Evolutionary conservation across 805 yeast species (phyloP).

Genomic region (Lipomyces spencermartinsiae): DNA sequence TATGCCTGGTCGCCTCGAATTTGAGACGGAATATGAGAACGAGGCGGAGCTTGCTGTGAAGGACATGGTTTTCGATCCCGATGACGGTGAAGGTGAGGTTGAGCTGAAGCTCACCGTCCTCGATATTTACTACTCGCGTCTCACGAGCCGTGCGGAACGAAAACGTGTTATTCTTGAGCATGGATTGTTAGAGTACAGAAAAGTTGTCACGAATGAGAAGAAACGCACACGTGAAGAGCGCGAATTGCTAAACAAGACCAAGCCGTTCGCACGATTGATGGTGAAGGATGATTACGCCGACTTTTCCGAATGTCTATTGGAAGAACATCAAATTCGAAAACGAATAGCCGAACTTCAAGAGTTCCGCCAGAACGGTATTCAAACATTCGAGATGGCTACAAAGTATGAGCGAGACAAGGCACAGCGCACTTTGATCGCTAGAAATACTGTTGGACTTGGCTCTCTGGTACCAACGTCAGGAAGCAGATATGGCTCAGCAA

Average conservation of each 20-base stretch:
- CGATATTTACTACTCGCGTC: conserved; percentile 86
- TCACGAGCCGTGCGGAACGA: conserved; percentile 91
- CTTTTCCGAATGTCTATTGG: conserved; percentile 73
- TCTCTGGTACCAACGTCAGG: conserved; percentile 24
- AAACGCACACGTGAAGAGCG: conserved; percentile 87
- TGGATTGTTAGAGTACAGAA: conserved; percentile 81
- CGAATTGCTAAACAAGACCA: conserved; percentile 74
- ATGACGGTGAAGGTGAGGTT: conserved; percentile 85
- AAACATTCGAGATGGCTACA: conserved; percentile 78
- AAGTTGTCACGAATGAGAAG: conserved; percentile 81
- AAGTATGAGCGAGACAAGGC: conserved; percentile 89
- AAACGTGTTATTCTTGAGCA: conserved; percentile 82
- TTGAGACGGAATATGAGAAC: conserved; percentile 94
- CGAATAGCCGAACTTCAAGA: conserved; percentile 90
- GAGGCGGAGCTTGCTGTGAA: conserved; percentile 95
- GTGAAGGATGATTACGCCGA: conserved; percentile 79
- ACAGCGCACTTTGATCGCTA: conserved; percentile 40
- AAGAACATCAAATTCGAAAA: conserved; percentile 77
- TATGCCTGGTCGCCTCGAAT: conserved; percentile 98
- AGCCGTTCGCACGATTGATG: conserved; percentile 82
- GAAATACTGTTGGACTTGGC: conserved; percentile 30
- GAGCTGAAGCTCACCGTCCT: conserved; percentile 86
- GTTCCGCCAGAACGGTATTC: conserved; percentile 90
- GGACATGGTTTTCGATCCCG: conserved; percentile 95
- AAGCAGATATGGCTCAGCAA: conserved; percentile 31